These are phyloP conservation scores for Hypoxylon sp. DNA, from an alignment of 2,329 filamentous ascomycete species.

Conservation along the genomic window DNA sequence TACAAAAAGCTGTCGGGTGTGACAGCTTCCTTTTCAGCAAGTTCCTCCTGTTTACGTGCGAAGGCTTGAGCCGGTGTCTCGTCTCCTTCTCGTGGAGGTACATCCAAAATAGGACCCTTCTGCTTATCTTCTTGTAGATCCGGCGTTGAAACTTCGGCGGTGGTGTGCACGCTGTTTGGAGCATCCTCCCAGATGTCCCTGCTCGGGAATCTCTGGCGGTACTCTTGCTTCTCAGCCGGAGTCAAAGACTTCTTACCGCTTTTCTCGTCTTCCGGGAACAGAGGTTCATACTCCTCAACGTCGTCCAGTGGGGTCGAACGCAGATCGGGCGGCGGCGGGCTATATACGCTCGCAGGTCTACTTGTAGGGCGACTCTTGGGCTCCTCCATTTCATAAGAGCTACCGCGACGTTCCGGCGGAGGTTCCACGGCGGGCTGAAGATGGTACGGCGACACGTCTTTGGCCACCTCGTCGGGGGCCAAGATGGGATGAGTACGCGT, in stretches of 20 bases:
- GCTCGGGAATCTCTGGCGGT: slow-evolving; percentile 82
- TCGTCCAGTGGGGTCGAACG: slow-evolving; percentile 79
- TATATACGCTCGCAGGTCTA: slow-evolving; percentile 69
- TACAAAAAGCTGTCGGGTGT: slow-evolving; percentile 62
- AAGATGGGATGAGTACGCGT: slow-evolving; percentile 81
- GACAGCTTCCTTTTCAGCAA: slow-evolving; percentile 64
- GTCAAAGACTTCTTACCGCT: slow-evolving; percentile 50
- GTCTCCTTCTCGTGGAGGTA: slow-evolving; percentile 53
- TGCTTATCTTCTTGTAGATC: slow-evolving; percentile 61
- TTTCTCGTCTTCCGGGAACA: slow-evolving; percentile 83
- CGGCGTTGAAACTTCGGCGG: slow-evolving; percentile 84
- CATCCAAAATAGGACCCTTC: slow-evolving; percentile 48
- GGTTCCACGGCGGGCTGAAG: slow-evolving; percentile 86
- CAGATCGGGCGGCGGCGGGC: slow-evolving; percentile 62
- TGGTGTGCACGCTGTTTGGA: slow-evolving; percentile 81
- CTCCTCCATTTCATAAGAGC: slow-evolving; percentile 63
- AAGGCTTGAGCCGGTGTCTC: slow-evolving; percentile 71
- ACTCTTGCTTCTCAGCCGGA: slow-evolving; percentile 57
- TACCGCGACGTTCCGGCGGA: slow-evolving; percentile 68
- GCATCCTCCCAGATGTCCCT: slow-evolving; percentile 98
- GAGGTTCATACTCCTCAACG: slow-evolving; percentile 91
- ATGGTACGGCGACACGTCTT: slow-evolving; percentile 72
- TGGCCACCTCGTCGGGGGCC: slow-evolving; percentile 85
- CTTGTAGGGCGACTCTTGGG: slow-evolving; percentile 71
- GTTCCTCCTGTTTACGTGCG: slow-evolving; percentile 69